Base-by-base conservation (phyloP, 352 stramenopile genomes). In the Phytophthora pisi region DNA sequence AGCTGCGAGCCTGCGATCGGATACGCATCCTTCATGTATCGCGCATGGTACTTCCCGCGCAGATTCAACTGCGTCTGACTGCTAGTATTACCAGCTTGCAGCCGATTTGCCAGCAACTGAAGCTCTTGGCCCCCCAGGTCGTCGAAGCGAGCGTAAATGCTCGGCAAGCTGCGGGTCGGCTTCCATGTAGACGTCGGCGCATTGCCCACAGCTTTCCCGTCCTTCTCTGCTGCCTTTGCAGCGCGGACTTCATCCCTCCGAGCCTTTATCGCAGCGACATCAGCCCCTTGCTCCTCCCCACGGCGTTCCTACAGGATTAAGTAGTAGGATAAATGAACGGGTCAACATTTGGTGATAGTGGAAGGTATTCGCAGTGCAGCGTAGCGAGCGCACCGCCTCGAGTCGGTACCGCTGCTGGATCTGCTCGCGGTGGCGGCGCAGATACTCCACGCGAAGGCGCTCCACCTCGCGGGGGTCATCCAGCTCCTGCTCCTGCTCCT, bases 1-100 rank as follows among this genome's bases (percentile, higher is more conserved):
- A 93, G 47, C 78, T 95, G 87, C 15, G 78, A 70, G 10, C 87
- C 87, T 31, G 84, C 83, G 51, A 95, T 91, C 38, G 84, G 87
- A 50, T 88, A 95, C 52, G 68, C 62, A 51, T 92, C 73, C 53
- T 85, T 87, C 71, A 95, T 85, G 51, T 72, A 92, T 15, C 73
- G 77, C 13, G 65, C 24, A 63, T 95, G 84, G 70, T 93, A 95
- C 52, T 92, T 91, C 11, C 87, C 87, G 5, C 68, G 58, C 9
- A 74, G 77, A 59, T 93, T 89, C 11, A 86, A 52, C 9, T 79
- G 77, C 16, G 59, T 57, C 23, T 58, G 40, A 34, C 30, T 57
- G 8, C n/a, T 50, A 5, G 23, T 57, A 5, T 18, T 50, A 9
- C 8, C 42, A 60, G 69, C 38, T 30, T 88, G 64, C 28, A 77